Base-by-base conservation (phyloP, 2,329 filamentous ascomycete genomes). In the Pseudogymnoascus sp. region DNA sequence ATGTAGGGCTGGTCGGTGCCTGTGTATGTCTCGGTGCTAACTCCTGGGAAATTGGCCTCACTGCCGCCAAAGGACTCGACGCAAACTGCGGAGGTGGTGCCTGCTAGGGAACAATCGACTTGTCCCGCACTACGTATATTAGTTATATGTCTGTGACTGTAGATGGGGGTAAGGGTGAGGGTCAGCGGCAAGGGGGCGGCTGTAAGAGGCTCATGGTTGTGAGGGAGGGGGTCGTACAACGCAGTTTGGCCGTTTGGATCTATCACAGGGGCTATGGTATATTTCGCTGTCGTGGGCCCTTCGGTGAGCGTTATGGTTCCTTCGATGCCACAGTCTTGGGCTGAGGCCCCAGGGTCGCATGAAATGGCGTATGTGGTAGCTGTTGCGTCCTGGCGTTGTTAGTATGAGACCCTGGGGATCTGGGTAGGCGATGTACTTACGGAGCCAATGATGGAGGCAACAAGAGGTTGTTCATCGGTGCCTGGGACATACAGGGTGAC, bases 351-450 rank as follows among this genome's bases (percentile, higher is more conserved):
- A 12, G 64, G 60, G 5, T 60, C 46, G 59, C 68, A 70, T 60
- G 61, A 18, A 2, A 70, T 14, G 16, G 65, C 65, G 44, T 69
- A 70, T n/a, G 68, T 70, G 34, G 67, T 70, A 2, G 67, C 64
- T 3, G 64, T 62, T 7, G 65, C 61, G n/a, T 68, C 68, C 66
- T 68, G 46, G n/a, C 18, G 21, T 36, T 62, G 59, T 66, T 25
- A 64, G 60, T 7, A 38, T 36, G n/a, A 12, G 25, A 8, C 5
- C 25, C 25, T 18, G 2, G 8, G 3, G 14, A 21, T 31, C 21
- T 38, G 23, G 10, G 31, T 44, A 16, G 40, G 6, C 10, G 8
- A 36, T 53, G 8, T 4, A 18, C 67, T 21, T 64, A 69, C 67
- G 12, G 64, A 67, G 18, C 64, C 66, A 46, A 68, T 53, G 36